phyloP scores from a whole-genome alignment of 257 asterid genomes.

The Nicotiana benthamiana region DNA sequence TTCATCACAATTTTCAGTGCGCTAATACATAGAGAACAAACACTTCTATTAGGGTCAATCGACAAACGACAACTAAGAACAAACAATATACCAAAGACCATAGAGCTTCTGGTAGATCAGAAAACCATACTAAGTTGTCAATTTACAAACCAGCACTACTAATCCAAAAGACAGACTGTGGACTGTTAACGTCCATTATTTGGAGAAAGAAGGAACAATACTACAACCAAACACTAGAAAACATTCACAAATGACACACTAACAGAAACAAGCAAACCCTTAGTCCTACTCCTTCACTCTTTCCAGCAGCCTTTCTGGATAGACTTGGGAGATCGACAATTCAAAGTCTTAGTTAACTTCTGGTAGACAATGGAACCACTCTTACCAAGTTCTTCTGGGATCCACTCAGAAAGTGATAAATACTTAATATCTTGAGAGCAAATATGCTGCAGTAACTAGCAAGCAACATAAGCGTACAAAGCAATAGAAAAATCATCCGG shows the following conservation, averaged over 20 bases:
- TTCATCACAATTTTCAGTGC: background rate
- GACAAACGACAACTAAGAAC: background rate
- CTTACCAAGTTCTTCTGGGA: slow-evolving; percentile 44
- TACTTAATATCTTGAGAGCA: slow-evolving; percentile 29
- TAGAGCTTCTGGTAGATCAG: background rate
- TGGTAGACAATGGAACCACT: slow-evolving; percentile 56
- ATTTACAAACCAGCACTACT: background rate
- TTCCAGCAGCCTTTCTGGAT: slow-evolving; percentile 52
- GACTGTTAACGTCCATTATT: background rate
- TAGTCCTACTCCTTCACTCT: slow-evolving; percentile 53
- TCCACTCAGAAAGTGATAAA: slow-evolving; percentile 28
- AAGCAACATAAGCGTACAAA: slow-evolving; percentile 32
- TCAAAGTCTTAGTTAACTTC: slow-evolving; percentile 35
- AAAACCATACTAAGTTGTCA: background rate
- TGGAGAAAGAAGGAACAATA: background rate
- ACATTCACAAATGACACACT: background rate
- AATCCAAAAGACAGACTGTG: background rate
- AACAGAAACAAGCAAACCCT: slow-evolving; percentile 4
- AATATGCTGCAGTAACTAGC: slow-evolving; percentile 20
- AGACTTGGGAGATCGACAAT: slow-evolving; percentile 63
- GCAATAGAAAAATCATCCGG: slow-evolving; percentile 51
- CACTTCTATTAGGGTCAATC: background rate
- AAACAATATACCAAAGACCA: background rate
- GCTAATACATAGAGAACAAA: background rate
- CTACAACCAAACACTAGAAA: background rate